phyloP scores from a whole-genome alignment of 768 basidiomycete genomes.

The Russula lepida region DNA sequence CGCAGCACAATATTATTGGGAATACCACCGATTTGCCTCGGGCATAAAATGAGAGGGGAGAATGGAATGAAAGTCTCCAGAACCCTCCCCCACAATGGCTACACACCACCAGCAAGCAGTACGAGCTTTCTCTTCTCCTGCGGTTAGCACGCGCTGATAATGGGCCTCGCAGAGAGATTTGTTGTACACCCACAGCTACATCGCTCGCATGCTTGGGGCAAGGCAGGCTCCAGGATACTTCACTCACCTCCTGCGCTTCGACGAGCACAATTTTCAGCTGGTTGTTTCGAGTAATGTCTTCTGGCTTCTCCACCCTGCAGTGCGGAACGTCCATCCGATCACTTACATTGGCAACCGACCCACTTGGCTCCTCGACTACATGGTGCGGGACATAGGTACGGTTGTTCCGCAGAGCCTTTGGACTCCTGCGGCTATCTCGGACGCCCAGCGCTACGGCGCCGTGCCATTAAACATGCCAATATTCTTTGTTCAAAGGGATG shows the following conservation, averaged over 20 bases:
- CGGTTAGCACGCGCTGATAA: background rate
- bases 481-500: constrained; percentile 11
- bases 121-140: background rate
- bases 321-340: background rate
- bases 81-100: background rate
- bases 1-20: background rate
- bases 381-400: background rate
- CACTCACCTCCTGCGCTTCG: background rate
- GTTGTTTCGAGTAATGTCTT: background rate
- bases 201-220: background rate
- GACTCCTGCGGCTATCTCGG: background rate
- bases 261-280: background rate
- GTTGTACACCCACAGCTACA: background rate
- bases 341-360: background rate
- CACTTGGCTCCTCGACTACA: constrained; percentile 8
- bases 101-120: background rate
- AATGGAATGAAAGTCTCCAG: background rate
- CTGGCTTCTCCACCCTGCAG: background rate
- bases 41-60: background rate
- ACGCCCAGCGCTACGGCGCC: constrained; percentile 3
- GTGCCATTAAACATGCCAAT: constrained; percentile 4
- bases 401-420: constrained; percentile 6
- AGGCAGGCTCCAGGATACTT: background rate
- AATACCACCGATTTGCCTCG: background rate
- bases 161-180: background rate